Evolutionary conservation across 2,329 filamentous ascomycete genomes (phyloP).

Genomic region (Paecilomyces variotii): DNA sequence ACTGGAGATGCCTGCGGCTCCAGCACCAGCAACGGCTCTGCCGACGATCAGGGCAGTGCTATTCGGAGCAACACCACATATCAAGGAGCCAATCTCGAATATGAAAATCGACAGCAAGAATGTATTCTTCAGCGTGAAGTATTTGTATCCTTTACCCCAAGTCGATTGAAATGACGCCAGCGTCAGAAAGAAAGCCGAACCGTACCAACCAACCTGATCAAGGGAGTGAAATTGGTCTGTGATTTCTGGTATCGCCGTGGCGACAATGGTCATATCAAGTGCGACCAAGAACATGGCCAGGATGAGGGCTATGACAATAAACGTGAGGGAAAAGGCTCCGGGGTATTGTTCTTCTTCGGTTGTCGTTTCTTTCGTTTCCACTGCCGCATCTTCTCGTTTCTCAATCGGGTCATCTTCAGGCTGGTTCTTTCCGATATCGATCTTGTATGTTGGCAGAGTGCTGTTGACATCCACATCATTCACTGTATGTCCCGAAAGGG

Average conservation of each 20-base stretch:
- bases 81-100: slow-evolving; percentile 33
- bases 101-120: slow-evolving; percentile 30
- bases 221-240: slow-evolving; percentile 19
- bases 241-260: slow-evolving; percentile 22
- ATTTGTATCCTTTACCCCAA: slow-evolving; percentile 25
- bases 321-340: slow-evolving; percentile 3
- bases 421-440: neutral
- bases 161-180: slow-evolving; percentile 24
- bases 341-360: slow-evolving; percentile 4
- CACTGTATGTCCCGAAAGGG: neutral
- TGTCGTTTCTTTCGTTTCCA: neutral
- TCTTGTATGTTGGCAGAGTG: neutral
- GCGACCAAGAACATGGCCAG: slow-evolving; percentile 10
- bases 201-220: slow-evolving; percentile 29
- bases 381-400: neutral
- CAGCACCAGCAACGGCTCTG: slow-evolving; percentile 28
- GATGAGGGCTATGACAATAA: slow-evolving; percentile 6
- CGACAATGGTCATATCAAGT: slow-evolving; percentile 20
- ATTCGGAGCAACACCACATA: slow-evolving; percentile 32
- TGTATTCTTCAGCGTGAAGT: slow-evolving; percentile 21
- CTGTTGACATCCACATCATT: neutral
- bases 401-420: neutral
- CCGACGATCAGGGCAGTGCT: slow-evolving; percentile 30
- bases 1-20: slow-evolving; percentile 23
- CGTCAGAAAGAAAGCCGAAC: slow-evolving; percentile 29